These are phyloP conservation scores for Nakazawaea populi DNA, from an alignment of 805 yeast genomes.

Conservation along the genomic window DNA sequence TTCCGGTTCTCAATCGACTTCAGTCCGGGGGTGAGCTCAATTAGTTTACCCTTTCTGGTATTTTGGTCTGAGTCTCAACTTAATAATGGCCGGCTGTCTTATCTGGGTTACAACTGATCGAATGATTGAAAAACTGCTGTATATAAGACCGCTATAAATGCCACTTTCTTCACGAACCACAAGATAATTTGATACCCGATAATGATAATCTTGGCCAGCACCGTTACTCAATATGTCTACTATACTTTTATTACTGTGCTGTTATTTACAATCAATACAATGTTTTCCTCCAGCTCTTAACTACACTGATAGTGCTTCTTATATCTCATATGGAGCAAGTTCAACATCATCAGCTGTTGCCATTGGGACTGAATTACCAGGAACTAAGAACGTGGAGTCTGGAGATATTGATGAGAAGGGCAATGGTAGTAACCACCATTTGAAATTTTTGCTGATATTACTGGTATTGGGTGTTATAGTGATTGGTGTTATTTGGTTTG, in stretches of 20 bases:
- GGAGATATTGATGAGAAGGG: neutral
- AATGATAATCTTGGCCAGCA: neutral
- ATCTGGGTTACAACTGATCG: too few relatives aligned
- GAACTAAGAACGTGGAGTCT: constrained; percentile 4
- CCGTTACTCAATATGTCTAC: constrained; percentile 4
- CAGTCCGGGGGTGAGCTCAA: neutral
- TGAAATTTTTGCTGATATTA: neutral
- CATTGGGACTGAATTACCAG: neutral
- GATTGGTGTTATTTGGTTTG: constrained; percentile 1
- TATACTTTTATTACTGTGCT: constrained; percentile 1
- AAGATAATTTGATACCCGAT: too few relatives aligned
- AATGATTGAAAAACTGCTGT: too few relatives aligned
- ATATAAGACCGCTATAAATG: neutral
- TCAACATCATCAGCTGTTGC: neutral
- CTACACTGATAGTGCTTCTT: neutral
- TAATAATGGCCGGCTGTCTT: neutral
- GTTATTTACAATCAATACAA: neutral
- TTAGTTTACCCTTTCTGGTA: neutral
- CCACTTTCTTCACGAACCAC: too few relatives aligned
- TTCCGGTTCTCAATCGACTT: neutral
- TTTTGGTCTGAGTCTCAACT: neutral
- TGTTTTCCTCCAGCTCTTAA: neutral
- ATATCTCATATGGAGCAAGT: neutral
- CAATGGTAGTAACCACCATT: neutral
- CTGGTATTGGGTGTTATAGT: neutral